Evolutionary conservation across 371 early-diverging fungal genomes (phyloP).

Genomic region (Chytridium lagenaria): DNA sequence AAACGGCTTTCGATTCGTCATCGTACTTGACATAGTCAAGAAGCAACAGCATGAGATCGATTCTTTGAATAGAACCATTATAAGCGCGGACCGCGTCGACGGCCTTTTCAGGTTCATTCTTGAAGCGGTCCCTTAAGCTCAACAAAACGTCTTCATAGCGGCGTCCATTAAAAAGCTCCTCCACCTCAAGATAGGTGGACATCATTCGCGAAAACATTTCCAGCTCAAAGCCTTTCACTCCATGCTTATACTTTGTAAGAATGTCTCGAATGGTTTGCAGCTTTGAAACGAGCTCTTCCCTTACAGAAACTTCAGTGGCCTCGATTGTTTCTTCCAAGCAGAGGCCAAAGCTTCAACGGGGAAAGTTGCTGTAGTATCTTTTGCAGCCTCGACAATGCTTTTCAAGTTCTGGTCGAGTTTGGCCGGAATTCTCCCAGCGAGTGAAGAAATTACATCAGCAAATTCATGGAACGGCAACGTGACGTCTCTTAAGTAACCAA

Average conservation of each 20-base stretch:
- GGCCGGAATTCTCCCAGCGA: constrained; percentile 87
- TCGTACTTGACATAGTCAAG: constrained; percentile 76
- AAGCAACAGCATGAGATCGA: constrained; percentile 75
- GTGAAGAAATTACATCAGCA: constrained; percentile 77
- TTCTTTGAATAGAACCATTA: constrained; percentile 80
- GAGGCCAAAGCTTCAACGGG: constrained; percentile 75
- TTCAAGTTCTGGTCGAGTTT: constrained; percentile 61
- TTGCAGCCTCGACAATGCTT: constrained; percentile 38
- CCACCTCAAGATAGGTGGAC: constrained; percentile 83
- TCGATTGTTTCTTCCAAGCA: constrained; percentile 64
- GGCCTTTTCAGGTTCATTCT: constrained; percentile 79
- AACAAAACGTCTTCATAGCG: constrained; percentile 89
- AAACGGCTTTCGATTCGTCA: constrained; percentile 71
- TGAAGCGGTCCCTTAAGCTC: constrained; percentile 83
- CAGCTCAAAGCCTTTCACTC: constrained; percentile 63
- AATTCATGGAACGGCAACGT: constrained; percentile 89
- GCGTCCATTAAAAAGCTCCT: constrained; percentile 76
- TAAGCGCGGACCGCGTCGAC: constrained; percentile 79
- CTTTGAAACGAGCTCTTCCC: constrained; percentile 61
- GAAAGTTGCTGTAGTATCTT: constrained; percentile 56
- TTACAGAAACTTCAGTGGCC: constrained; percentile 33
- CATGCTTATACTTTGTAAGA: constrained; percentile 75
- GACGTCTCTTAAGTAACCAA: constrained; percentile 74
- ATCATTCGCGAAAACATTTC: constrained; percentile 74
- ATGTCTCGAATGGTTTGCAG: constrained; percentile 71